Conservation (phyloP, 106 monocot genomes). For the Ottelia alismoides region DNA sequence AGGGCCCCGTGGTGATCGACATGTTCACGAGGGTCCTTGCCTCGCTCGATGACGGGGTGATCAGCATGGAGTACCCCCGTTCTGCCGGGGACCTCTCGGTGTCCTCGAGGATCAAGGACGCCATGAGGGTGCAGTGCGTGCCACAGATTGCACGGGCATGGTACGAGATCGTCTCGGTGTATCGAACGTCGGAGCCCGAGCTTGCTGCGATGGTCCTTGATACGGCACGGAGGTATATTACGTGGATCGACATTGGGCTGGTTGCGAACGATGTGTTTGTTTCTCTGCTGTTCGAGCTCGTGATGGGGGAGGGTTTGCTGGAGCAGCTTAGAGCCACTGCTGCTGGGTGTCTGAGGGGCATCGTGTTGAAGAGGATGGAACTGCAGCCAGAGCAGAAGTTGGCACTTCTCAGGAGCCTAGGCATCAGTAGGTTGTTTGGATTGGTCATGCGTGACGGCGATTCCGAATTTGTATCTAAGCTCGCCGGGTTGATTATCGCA, state of each 20-base stretch:
- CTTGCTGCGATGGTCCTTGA: slow-evolving; percentile 52
- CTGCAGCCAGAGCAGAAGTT: slow-evolving; percentile 47
- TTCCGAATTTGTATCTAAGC: slow-evolving; percentile 24
- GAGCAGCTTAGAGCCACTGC: slow-evolving; percentile 42
- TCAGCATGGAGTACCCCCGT: slow-evolving; percentile 75
- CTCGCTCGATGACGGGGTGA: slow-evolving; percentile 62
- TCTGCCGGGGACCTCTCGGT: slow-evolving; percentile 34
- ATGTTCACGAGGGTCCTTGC: slow-evolving; percentile 50
- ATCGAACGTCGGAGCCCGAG: slow-evolving; percentile 31
- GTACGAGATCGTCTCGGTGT: slow-evolving; percentile 40
- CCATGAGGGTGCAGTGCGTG: slow-evolving; percentile 74
- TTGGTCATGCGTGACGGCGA: slow-evolving; percentile 12
- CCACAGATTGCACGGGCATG: slow-evolving; percentile 59
- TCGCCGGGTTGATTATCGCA: slow-evolving; percentile 53
- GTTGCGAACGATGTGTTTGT: slow-evolving; percentile 72
- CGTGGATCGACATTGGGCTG: slow-evolving; percentile 79
- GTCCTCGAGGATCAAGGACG: slow-evolving; percentile 65
- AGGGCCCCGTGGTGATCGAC: slow-evolving; percentile 29
- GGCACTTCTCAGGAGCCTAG: slow-evolving; percentile 34
- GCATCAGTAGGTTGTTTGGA: slow-evolving; percentile 24
- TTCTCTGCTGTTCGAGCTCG: slow-evolving; percentile 55
- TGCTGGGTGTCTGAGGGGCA: slow-evolving; percentile 47
- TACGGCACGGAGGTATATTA: slow-evolving; percentile 43
- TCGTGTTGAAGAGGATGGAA: slow-evolving; percentile 80
- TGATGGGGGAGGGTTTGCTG: slow-evolving; percentile 5